Percentiles rank a stretch among this genome's conserved stretches.
phyloP scores from a whole-genome alignment of 306 rosid genomes.

The Begonia loranthoides region DNA sequence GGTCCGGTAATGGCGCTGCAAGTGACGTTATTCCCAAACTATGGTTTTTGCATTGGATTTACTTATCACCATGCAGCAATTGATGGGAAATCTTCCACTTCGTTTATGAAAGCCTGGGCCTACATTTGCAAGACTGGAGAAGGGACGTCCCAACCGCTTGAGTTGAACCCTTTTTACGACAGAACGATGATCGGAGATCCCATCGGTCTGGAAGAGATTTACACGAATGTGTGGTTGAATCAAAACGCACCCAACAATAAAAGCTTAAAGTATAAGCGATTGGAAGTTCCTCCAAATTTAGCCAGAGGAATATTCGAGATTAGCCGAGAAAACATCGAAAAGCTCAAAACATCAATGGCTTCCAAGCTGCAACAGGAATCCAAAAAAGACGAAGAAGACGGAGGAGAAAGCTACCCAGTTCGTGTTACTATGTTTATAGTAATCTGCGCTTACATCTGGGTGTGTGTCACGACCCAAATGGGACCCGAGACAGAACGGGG shows the following conservation, averaged over 20 bases:
- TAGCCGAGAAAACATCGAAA: background rate
- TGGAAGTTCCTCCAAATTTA: background rate
- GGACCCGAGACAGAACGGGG: no score
- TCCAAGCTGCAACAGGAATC: no score
- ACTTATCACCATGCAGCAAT: background rate
- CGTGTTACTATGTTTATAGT: slow-evolving; percentile 11
- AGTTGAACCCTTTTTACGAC: background rate
- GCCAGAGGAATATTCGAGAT: slow-evolving; percentile 8
- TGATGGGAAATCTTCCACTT: background rate
- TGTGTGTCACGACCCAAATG: no score
- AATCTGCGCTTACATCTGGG: slow-evolving; percentile 13
- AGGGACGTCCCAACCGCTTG: background rate
- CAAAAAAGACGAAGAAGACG: no score
- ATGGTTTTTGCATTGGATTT: background rate
- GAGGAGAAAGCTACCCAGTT: background rate
- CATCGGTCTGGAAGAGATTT: background rate
- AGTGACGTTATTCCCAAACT: background rate
- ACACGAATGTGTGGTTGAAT: background rate
- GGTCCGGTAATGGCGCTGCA: background rate
- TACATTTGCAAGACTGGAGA: background rate
- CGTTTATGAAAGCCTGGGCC: background rate
- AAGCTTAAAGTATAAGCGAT: background rate
- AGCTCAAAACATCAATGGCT: background rate
- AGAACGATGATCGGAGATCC: background rate
- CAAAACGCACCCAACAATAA: slow-evolving; percentile 4